These are phyloP conservation scores for Blastomyces silverae DNA, from an alignment of 2,329 filamentous ascomycete species.

Conservation along the genomic window DNA sequence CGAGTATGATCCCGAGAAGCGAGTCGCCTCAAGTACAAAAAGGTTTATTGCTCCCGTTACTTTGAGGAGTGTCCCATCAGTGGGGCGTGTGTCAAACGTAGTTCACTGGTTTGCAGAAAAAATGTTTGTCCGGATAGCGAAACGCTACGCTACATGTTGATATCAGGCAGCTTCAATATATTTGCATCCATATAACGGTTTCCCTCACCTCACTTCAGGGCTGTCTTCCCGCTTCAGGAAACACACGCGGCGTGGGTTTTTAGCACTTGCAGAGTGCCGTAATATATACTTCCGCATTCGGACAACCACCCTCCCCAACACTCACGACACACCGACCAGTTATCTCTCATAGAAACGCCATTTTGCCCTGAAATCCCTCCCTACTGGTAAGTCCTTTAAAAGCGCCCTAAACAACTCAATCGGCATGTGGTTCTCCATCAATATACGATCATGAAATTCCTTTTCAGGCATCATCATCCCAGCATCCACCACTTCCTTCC, in stretches of 20 bases:
- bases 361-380: slow-evolving; percentile 40
- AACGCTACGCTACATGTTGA: background rate
- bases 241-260: background rate
- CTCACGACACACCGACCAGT: background rate
- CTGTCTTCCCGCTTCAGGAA: background rate
- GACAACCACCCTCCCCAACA: background rate
- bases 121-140: background rate
- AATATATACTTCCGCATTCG: background rate
- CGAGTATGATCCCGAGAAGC: background rate
- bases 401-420: slow-evolving; percentile 50
- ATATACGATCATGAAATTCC: slow-evolving; percentile 50
- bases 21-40: slow-evolving; percentile 3
- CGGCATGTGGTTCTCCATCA: slow-evolving; percentile 49
- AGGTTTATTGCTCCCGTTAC: background rate
- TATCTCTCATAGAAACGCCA: slow-evolving; percentile 46
- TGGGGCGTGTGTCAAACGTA: slow-evolving; percentile 6
- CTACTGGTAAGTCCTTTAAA: slow-evolving; percentile 40
- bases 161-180: background rate
- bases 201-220: background rate
- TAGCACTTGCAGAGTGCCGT: background rate
- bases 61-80: background rate
- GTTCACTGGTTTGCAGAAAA: background rate
- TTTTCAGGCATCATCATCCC: slow-evolving; percentile 42
- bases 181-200: background rate
- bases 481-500: slow-evolving; percentile 43